Percentiles rank a stretch among this genome's conserved stretches.
Evolutionary conservation across 2,329 filamentous ascomycete species (phyloP).

Genomic region (Westerdykella aurantiaca): DNA sequence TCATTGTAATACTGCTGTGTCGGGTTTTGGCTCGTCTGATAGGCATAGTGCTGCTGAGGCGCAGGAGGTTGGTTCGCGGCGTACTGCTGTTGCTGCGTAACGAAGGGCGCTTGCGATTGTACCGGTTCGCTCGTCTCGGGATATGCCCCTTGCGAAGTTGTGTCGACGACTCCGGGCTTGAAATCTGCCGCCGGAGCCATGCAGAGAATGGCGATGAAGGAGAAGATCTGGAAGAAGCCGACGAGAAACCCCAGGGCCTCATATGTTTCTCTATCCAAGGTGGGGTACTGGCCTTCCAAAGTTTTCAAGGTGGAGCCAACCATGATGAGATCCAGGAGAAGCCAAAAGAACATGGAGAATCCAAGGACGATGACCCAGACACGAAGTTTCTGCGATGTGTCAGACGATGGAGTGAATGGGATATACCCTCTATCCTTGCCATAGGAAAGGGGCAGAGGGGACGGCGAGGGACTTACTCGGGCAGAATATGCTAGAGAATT

Average conservation of each 20-base stretch:
- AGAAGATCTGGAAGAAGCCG: constrained; percentile 13
- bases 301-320: background rate
- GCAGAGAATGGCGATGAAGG: constrained; percentile 16
- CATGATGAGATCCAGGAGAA: constrained; percentile 11
- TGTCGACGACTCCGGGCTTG: background rate
- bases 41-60: too few relatives aligned
- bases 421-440: background rate
- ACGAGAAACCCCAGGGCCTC: constrained; percentile 11
- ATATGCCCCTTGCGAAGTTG: background rate
- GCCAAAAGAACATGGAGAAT: constrained; percentile 15
- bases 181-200: constrained; percentile 12
- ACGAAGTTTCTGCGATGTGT: constrained; percentile 11
- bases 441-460: background rate
- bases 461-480: constrained; percentile 12
- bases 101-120: background rate
- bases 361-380: constrained; percentile 13
- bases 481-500: constrained; percentile 6
- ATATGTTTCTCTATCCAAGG: constrained; percentile 1
- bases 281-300: background rate
- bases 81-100: background rate
- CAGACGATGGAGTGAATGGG: background rate
- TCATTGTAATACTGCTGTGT: too few relatives aligned
- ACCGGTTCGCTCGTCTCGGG: background rate
- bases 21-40: too few relatives aligned
- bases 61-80: too few relatives aligned